Percentiles rank a stretch among this genome's conserved stretches.
Conservation (phyloP, 371 early-diverging fungal species). For the Zychaea mexicana region DNA sequence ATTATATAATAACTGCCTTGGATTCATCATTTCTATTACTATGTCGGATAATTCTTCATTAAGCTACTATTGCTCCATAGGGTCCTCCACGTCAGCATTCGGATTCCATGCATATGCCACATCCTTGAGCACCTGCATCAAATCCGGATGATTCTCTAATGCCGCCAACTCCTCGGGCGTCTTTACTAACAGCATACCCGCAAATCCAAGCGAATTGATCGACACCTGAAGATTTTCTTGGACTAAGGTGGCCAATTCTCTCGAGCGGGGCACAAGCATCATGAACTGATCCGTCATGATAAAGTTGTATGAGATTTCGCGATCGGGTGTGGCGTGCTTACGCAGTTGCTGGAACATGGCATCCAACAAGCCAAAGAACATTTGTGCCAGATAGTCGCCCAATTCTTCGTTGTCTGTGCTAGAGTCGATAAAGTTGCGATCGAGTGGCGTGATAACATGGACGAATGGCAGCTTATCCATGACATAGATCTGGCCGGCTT, state of each 20-base stretch:
- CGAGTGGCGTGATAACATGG: conserved; percentile 46
- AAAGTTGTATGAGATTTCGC: conserved; percentile 61
- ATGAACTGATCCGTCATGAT: conserved; percentile 72
- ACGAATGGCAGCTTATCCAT: conserved; percentile 45
- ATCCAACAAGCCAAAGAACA: conserved; percentile 53
- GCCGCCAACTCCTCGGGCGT: conserved; percentile 52
- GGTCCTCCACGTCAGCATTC: background rate
- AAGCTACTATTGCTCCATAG: background rate
- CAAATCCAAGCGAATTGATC: conserved; percentile 74
- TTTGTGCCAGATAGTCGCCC: conserved; percentile 46
- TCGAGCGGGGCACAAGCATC: conserved; percentile 70
- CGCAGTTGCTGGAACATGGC: conserved; percentile 54
- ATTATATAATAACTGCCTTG: background rate
- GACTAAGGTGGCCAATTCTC: conserved; percentile 34
- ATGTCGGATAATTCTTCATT: background rate
- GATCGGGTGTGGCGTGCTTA: conserved; percentile 22
- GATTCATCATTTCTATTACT: background rate
- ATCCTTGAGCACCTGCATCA: conserved; percentile 36
- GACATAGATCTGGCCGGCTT: conserved; percentile 50
- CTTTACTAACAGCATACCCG: conserved; percentile 68
- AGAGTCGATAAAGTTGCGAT: conserved; percentile 28
- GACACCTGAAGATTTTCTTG: conserved; percentile 29
- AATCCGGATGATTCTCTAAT: conserved; percentile 39
- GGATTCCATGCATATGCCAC: conserved; percentile 29
- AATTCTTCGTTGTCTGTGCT: conserved; percentile 23